A percentile compares a stretch with the other conserved stretches of the same genome.
phyloP scores from a whole-genome alignment of 805 yeast species.

The Alloascoidea africana region DNA sequence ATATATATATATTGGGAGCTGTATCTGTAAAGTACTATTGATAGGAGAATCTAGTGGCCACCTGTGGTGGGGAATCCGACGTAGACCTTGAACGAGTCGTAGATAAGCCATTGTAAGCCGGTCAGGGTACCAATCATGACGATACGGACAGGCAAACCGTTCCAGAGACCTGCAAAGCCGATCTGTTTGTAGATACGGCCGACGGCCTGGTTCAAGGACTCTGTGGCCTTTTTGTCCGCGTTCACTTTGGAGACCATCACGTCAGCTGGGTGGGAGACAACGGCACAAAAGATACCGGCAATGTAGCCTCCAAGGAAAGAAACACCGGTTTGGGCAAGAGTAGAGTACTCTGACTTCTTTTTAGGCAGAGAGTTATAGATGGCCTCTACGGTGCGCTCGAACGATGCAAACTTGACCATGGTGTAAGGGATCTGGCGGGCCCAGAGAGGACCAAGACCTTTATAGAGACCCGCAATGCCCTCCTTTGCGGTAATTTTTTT shows the following conservation, averaged over 20 bases:
- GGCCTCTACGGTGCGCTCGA: conserved; percentile 63
- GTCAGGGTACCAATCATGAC: conserved; percentile 85
- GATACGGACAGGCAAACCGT: conserved; percentile 75
- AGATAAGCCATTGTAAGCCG: conserved; percentile 83
- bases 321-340: conserved; percentile 65
- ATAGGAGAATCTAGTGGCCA: too few relatives aligned
- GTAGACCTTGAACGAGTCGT: conserved; percentile 79
- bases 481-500: conserved; percentile 38
- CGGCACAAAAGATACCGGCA: conserved; percentile 82
- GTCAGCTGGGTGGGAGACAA: conserved; percentile 84
- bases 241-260: conserved; percentile 81
- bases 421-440: conserved; percentile 81
- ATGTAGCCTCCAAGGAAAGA: conserved; percentile 76
- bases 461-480: conserved; percentile 48
- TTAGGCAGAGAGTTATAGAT: conserved; percentile 53
- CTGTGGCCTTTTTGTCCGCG: conserved; percentile 38
- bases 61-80: conserved; percentile 95
- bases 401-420: conserved; percentile 76
- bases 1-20: too few relatives aligned
- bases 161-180: conserved; percentile 74
- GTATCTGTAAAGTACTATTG: too few relatives aligned
- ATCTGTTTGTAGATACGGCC: conserved; percentile 49
- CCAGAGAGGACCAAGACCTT: conserved; percentile 75
- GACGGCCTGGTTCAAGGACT: conserved; percentile 42
- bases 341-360: conserved; percentile 43